A percentile compares a stretch with the other conserved stretches of the same genome.
Conservation (phyloP, 257 asterid genomes). For the Capsicum rhomboideum region DNA sequence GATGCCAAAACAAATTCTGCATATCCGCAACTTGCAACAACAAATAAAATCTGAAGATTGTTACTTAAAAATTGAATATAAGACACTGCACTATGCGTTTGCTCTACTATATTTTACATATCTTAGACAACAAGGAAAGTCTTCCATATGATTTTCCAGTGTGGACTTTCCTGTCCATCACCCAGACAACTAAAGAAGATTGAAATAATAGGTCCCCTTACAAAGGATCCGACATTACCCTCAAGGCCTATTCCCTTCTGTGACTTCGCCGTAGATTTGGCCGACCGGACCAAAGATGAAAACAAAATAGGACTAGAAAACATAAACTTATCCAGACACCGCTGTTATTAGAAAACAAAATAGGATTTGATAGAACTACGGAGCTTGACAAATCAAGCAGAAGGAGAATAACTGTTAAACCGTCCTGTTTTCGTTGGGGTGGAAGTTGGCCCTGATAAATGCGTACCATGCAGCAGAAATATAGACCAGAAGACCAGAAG, state of each 20-base stretch:
- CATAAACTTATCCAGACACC: not conserved
- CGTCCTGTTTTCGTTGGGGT: not conserved
- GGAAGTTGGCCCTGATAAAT: conserved; percentile 24
- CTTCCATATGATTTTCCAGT: not conserved
- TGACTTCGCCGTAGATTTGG: not conserved
- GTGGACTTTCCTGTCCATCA: not conserved
- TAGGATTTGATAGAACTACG: not conserved
- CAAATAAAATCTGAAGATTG: not conserved
- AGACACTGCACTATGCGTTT: not conserved
- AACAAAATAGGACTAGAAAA: not conserved
- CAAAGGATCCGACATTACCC: no score
- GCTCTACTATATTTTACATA: not conserved
- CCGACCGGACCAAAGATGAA: not conserved
- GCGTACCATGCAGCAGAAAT: conserved; percentile 76
- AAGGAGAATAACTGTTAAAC: no score
- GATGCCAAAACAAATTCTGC: not conserved
- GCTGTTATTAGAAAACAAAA: not conserved
- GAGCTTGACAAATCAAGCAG: no score
- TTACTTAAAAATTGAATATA: not conserved
- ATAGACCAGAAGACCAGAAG: conserved; percentile 59
- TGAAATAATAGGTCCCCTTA: not conserved
- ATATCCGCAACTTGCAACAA: not conserved
- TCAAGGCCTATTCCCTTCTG: no score
- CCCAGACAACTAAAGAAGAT: not conserved
- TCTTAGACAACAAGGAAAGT: not conserved